Evolutionary conservation across 176 grass and related monocot species (phyloP).

Genomic region (Zoysia japonica): DNA sequence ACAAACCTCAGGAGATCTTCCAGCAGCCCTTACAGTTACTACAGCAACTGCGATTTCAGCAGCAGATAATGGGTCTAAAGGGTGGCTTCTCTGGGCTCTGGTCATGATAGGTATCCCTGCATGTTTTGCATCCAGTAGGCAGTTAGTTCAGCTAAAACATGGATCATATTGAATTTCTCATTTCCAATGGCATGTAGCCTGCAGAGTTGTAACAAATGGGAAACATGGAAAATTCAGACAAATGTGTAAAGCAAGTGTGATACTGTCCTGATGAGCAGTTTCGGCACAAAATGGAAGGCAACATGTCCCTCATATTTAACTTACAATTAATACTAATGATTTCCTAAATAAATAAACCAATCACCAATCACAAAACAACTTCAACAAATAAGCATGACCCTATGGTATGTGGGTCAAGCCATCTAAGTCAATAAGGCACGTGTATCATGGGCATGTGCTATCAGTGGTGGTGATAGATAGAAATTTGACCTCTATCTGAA

Average conservation of each 20-base stretch:
- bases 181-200: conserved; percentile 7
- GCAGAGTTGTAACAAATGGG: background rate
- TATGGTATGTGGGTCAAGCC: conserved; percentile 3
- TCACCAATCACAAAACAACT: background rate
- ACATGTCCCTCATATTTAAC: background rate
- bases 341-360: conserved; percentile 7
- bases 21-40: conserved; percentile 94
- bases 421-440: background rate
- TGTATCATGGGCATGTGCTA: background rate
- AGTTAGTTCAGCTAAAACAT: conserved; percentile 9
- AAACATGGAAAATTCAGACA: background rate
- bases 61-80: conserved; percentile 94
- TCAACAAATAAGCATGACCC: background rate
- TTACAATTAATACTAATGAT: conserved; percentile 1
- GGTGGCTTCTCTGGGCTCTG: conserved; percentile 89
- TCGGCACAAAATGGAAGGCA: background rate
- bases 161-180: background rate
- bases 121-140: conserved; percentile 37
- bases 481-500: conserved; percentile 35
- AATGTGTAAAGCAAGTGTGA: background rate
- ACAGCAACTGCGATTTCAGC: conserved; percentile 99
- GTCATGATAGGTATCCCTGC: conserved; percentile 98
- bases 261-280: background rate
- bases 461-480: conserved; percentile 12
- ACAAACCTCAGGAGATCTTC: conserved; percentile 90